Conservation (phyloP, 202 grass and related monocot species). For the Digitaria exilis region DNA sequence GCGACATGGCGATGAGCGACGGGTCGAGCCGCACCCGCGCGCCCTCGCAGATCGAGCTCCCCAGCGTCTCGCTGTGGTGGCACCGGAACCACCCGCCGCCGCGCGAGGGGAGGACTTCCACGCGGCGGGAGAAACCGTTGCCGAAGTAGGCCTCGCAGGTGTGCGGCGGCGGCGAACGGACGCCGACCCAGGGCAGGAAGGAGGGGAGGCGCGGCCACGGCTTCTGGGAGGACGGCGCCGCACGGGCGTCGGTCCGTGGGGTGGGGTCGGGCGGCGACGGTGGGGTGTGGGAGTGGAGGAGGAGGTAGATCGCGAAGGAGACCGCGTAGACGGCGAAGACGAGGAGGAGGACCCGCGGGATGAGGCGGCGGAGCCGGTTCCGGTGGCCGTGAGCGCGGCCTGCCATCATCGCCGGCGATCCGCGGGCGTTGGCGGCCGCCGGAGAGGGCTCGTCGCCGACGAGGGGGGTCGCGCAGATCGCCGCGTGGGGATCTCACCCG, state of each 20-base stretch:
- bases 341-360: constrained; percentile 61
- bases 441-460: constrained; percentile 25
- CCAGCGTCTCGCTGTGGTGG: constrained; percentile 79
- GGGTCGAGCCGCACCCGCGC: constrained; percentile 76
- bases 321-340: constrained; percentile 68
- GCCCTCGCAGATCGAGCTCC: constrained; percentile 91
- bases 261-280: constrained; percentile 18
- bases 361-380: constrained; percentile 38
- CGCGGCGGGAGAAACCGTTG: constrained; percentile 73
- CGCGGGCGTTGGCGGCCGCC: constrained; percentile 16
- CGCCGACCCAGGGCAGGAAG: constrained; percentile 63
- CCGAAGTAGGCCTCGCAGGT: constrained; percentile 98
- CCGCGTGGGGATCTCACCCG: background rate
- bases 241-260: background rate
- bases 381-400: constrained; percentile 34
- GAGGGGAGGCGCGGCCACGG: constrained; percentile 85
- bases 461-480: constrained; percentile 42
- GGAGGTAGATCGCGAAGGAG: constrained; percentile 65
- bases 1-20: constrained; percentile 68
- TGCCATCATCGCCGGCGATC: constrained; percentile 33
- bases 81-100: constrained; percentile 68
- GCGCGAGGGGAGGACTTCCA: constrained; percentile 48
- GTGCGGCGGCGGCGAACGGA: constrained; percentile 38
- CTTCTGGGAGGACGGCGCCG: too few species aligned
- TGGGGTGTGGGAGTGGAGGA: constrained; percentile 46